Evolutionary conservation across 768 basidiomycete genomes (phyloP).

Genomic region (Chalciporus pseudorubinellus): DNA sequence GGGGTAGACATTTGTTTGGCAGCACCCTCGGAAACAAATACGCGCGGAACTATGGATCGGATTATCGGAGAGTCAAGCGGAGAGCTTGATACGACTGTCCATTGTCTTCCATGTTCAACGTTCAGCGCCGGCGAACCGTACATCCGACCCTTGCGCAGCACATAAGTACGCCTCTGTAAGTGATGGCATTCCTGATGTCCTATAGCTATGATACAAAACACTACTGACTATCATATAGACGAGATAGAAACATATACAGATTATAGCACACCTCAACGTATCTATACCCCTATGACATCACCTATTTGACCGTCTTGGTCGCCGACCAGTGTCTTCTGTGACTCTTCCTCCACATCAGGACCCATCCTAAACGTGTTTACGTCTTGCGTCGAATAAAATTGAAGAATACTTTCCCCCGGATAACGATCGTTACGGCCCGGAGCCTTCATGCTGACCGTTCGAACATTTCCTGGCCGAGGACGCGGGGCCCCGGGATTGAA

Average conservation of each 20-base stretch:
- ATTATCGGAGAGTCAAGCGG: no score
- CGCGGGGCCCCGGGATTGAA: constrained; percentile 4
- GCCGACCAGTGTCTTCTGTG: constrained; percentile 1
- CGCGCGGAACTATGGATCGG: not conserved
- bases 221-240: not conserved
- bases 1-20: constrained; percentile 8
- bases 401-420: constrained; percentile 18
- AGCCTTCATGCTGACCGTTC: constrained; percentile 11
- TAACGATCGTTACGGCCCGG: not conserved
- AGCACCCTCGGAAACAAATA: constrained; percentile 9
- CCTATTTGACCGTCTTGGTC: not conserved
- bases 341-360: not conserved
- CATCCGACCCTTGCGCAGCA: not conserved
- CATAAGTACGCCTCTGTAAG: not conserved
- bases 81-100: not conserved
- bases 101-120: constrained; percentile 1
- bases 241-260: constrained; percentile 1
- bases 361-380: not conserved
- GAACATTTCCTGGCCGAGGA: not conserved
- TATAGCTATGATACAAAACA: constrained; percentile 12
- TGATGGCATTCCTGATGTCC: constrained; percentile 3
- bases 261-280: not conserved
- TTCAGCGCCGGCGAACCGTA: not conserved
- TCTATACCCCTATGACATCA: not conserved
- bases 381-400: constrained; percentile 7